Percentiles rank a stretch among this genome's conserved stretches.
These are phyloP conservation scores for Aspergillus sclerotialis DNA, from an alignment of 2,329 filamentous ascomycete genomes.

Conservation along the genomic window DNA sequence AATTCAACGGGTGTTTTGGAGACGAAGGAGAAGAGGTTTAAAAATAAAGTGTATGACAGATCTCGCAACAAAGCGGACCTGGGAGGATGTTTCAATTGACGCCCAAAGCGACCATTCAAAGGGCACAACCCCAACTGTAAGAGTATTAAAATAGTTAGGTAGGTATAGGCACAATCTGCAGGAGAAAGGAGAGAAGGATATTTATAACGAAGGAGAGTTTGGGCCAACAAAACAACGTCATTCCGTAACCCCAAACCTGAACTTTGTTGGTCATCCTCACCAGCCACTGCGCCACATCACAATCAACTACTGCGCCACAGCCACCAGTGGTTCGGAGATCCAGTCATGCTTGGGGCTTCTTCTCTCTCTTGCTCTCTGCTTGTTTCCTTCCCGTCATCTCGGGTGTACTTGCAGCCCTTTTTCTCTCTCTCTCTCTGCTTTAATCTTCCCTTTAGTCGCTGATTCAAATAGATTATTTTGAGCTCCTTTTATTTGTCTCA, in stretches of 20 bases:
- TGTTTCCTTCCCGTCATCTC: too few relatives aligned
- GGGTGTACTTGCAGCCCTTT: neutral
- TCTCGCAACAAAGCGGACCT: neutral
- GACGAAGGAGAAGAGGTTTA: neutral
- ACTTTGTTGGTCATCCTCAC: constrained; percentile 1
- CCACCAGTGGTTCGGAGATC: too few relatives aligned
- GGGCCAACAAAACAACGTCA: constrained; percentile 15
- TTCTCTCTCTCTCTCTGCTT: neutral
- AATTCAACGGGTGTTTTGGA: neutral
- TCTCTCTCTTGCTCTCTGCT: neutral
- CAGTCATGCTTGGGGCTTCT: too few relatives aligned
- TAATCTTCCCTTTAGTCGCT: neutral
- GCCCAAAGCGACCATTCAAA: constrained; percentile 1
- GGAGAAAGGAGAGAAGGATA: constrained; percentile 4
- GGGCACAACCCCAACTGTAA: neutral
- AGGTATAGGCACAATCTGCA: constrained; percentile 9
- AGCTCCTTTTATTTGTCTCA: neutral
- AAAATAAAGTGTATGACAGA: neutral
- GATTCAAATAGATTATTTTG: neutral
- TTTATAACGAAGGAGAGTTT: constrained; percentile 2
- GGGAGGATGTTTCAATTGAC: constrained; percentile 5
- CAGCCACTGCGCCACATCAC: constrained; percentile 6
- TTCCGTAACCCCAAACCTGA: too few relatives aligned
- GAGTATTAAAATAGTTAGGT: neutral
- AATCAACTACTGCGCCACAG: neutral